Base-by-base conservation (phyloP, 2,329 filamentous ascomycete genomes). In the Cephalotrichum gorgonifer region DNA sequence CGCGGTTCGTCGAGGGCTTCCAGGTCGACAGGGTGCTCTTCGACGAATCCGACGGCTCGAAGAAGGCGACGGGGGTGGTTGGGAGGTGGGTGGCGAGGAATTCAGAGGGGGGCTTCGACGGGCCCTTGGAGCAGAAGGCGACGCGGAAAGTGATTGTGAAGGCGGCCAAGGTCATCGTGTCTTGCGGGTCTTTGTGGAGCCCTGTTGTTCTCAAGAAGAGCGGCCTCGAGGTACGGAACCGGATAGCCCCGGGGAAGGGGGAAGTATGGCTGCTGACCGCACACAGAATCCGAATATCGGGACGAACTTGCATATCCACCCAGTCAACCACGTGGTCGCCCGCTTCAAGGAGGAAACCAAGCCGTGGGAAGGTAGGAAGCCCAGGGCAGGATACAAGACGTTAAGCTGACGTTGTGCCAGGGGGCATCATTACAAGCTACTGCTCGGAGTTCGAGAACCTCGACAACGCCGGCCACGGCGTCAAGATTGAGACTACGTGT, bases 1-100 rank as follows among this genome's bases (percentile, higher is more conserved):
- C 89, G 1, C 72, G 76, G 54, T 95, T 95, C 60, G 77, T 94
- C 50, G 88, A 96, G 69, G 89, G 89, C 0, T 88, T 93, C 58
- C 66, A 81, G 20, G 86, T 82, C 1, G 77, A 86, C 12, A 75
- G 76, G 52, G 71, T 96, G 15, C 55, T 86, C 0, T 95, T 95
- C 61, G 78, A 81, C 22, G 69, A 75, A 14, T 2, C 35, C 17
- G 35, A 20, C 6, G 60, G 60, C 2, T 69, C 66, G 7, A 77
- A 74, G 54, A 74, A 73, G 4, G 87, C 86, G 0, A 75, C 74
- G 1, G 90, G 90, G 0, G 74, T 95, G 1, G 68, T 79, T 50
- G 90, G 89, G 2, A 71, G 70, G 6, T 95, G 88, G 90, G 79
- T 75, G 3, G 84, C 85, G 1, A 76, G 86, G 51, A 86, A 88